Conservation (phyloP, 495 filamentous ascomycete genomes). For the Xylaria venustula region DNA sequence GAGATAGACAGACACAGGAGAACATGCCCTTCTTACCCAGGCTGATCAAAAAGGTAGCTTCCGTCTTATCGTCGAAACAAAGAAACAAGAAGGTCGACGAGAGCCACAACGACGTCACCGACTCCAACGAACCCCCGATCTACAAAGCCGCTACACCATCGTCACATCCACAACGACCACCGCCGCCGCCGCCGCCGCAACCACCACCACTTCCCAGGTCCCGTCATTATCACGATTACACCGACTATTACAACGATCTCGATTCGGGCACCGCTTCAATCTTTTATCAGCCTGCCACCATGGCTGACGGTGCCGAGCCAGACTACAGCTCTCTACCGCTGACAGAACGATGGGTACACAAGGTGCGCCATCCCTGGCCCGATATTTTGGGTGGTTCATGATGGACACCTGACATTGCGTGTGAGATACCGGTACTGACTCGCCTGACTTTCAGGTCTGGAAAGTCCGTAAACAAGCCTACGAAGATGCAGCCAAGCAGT, state of each 20-base stretch:
- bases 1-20: not conserved
- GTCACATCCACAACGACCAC: no score
- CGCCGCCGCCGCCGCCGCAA: no score
- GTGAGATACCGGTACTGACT: not conserved
- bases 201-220: slow-evolving; percentile 1
- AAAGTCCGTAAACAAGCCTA: slow-evolving; percentile 96
- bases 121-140: slow-evolving; percentile 1
- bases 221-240: slow-evolving; percentile 11
- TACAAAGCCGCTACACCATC: not conserved
- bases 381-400: no score
- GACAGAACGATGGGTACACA: slow-evolving; percentile 81
- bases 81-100: slow-evolving; percentile 5
- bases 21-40: slow-evolving; percentile 16
- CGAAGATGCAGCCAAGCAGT: slow-evolving; percentile 84
- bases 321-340: slow-evolving; percentile 82
- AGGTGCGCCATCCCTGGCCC: slow-evolving; percentile 65
- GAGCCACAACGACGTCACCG: not conserved
- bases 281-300: slow-evolving; percentile 30
- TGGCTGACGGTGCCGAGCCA: slow-evolving; percentile 73
- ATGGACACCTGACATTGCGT: not conserved
- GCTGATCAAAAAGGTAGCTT: slow-evolving; percentile 26
- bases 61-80: slow-evolving; percentile 14
- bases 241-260: not conserved
- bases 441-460: slow-evolving; percentile 63
- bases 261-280: not conserved